Percentiles rank a stretch among this genome's conserved stretches.
phyloP scores from a whole-genome alignment of 2,329 filamentous ascomycete genomes.

The Exophiala spinifera region DNA sequence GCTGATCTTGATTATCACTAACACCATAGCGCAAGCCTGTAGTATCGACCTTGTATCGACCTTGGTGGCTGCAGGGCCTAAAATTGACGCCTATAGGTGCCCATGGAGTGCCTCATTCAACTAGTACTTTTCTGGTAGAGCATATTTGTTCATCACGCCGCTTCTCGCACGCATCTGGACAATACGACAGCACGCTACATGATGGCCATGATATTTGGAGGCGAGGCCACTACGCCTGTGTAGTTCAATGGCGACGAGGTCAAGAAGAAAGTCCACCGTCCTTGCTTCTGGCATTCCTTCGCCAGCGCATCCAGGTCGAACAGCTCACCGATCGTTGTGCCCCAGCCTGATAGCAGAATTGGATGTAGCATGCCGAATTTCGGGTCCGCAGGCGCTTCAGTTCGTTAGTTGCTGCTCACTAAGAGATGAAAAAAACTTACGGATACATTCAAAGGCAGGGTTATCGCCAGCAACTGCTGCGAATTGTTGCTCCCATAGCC shows the following conservation, averaged over 20 bases:
- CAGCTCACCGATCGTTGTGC: constrained; percentile 21
- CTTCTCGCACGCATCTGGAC: neutral
- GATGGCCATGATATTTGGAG: constrained; percentile 22
- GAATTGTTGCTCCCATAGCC: constrained; percentile 68
- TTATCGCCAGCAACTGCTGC: constrained; percentile 63
- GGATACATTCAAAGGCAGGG: constrained; percentile 58
- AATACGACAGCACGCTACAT: neutral
- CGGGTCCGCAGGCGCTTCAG: too few relatives aligned
- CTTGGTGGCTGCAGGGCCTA: too few relatives aligned
- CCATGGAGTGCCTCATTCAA: too few relatives aligned
- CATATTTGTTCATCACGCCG: too few relatives aligned
- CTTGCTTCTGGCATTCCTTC: constrained; percentile 34
- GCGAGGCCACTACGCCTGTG: constrained; percentile 42
- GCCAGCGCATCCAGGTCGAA: constrained; percentile 40
- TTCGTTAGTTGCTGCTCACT: too few relatives aligned
- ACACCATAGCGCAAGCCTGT: too few relatives aligned
- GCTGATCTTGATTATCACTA: too few relatives aligned
- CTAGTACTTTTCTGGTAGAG: too few relatives aligned
- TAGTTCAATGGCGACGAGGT: constrained; percentile 43
- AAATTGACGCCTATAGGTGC: too few relatives aligned
- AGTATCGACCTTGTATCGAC: too few relatives aligned
- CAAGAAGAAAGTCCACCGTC: constrained; percentile 42
- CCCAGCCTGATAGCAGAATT: constrained; percentile 24
- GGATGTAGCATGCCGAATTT: too few relatives aligned
- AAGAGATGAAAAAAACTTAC: constrained; percentile 5